Evolutionary conservation across 148 eudicot genomes (phyloP).

Genomic region (Silene uniflora): DNA sequence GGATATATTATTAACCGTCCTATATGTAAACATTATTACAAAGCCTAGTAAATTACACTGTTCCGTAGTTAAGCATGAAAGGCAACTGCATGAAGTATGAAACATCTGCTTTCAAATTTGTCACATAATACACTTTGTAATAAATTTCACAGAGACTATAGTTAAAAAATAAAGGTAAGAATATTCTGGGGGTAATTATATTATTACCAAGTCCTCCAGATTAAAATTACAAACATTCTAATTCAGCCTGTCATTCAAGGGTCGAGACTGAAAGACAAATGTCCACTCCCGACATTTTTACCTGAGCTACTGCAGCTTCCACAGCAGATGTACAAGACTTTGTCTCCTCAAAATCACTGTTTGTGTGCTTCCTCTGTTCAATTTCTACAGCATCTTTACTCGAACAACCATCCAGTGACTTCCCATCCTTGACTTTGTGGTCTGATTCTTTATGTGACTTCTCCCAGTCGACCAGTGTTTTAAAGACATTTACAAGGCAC

Average conservation of each 20-base stretch:
- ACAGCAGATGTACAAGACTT: slow-evolving; percentile 91
- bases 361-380: slow-evolving; percentile 43
- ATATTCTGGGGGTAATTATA: too few relatives aligned
- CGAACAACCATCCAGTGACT: slow-evolving; percentile 36
- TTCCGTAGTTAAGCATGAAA: background rate
- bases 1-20: background rate
- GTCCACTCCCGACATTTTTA: slow-evolving; percentile 27
- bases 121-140: background rate
- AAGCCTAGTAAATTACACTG: background rate
- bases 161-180: too few relatives aligned
- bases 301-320: slow-evolving; percentile 88
- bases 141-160: background rate
- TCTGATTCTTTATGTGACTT: slow-evolving; percentile 51
- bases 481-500: slow-evolving; percentile 89
- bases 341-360: slow-evolving; percentile 79
- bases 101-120: background rate
- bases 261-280: background rate
- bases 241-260: slow-evolving; percentile 1
- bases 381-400: slow-evolving; percentile 40
- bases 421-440: slow-evolving; percentile 40
- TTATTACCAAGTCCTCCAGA: too few relatives aligned
- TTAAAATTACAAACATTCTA: too few relatives aligned
- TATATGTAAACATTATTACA: slow-evolving; percentile 1
- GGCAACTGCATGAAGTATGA: background rate
- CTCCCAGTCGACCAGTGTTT: slow-evolving; percentile 96